Conservation (phyloP, 2,329 filamentous ascomycete species). For the Hypoxylon sp. region DNA sequence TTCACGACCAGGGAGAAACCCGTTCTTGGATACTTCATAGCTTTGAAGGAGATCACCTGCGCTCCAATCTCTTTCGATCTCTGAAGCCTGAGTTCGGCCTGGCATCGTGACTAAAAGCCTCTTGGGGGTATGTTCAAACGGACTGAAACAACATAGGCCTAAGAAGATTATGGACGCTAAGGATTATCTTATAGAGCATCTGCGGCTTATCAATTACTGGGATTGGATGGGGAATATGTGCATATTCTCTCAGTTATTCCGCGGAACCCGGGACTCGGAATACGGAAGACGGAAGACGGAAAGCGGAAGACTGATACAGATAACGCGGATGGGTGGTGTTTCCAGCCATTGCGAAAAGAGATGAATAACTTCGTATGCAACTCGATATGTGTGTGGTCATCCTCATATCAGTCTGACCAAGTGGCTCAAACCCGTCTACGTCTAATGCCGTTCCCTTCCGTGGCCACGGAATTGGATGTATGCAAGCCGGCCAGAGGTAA, state of each 20-base stretch:
- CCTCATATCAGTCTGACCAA: too few relatives aligned
- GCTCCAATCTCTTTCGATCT: background rate
- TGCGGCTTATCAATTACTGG: too few relatives aligned
- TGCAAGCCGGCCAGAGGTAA: background rate
- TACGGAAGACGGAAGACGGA: constrained; percentile 25
- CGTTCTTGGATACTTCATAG: constrained; percentile 61
- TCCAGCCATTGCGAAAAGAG: too few relatives aligned
- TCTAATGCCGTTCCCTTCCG: too few relatives aligned
- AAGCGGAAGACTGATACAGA: too few relatives aligned
- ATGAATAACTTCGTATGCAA: too few relatives aligned
- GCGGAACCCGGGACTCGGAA: constrained; percentile 34
- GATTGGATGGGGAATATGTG: constrained; percentile 1
- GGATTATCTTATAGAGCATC: too few relatives aligned
- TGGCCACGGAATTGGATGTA: too few relatives aligned
- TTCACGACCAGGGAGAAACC: constrained; percentile 69
- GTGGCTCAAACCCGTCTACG: too few relatives aligned
- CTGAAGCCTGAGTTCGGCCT: constrained; percentile 9
- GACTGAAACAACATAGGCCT: background rate
- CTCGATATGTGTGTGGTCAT: too few relatives aligned
- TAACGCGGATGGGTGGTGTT: background rate
- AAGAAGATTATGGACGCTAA: background rate
- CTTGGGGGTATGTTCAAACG: background rate
- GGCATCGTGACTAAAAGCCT: constrained; percentile 9
- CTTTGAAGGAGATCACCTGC: constrained; percentile 49
- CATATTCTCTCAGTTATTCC: background rate